Conservation (phyloP, 495 filamentous ascomycete genomes). For the Xylaria intraflava region DNA sequence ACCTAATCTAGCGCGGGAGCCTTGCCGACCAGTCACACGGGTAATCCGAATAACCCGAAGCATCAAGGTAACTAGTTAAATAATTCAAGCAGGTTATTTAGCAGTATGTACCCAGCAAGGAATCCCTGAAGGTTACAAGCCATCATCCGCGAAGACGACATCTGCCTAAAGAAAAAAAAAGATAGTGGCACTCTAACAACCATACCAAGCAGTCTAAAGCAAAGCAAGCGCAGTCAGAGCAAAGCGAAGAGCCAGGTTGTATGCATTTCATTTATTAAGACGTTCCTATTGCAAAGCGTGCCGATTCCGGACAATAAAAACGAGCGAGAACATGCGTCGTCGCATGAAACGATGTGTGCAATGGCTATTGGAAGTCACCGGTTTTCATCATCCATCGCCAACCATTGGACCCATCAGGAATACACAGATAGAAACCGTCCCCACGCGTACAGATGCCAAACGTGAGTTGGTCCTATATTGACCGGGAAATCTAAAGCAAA, state of each 20-base stretch:
- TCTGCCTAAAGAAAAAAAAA: too few relatives aligned
- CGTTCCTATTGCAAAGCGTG: constrained; percentile 10
- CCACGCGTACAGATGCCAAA: constrained; percentile 8
- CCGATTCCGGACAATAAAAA: constrained; percentile 13
- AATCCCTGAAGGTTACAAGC: too few relatives aligned
- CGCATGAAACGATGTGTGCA: constrained; percentile 4
- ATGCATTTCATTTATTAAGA: constrained; percentile 14
- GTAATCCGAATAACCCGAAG: too few relatives aligned
- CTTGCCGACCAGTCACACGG: too few relatives aligned
- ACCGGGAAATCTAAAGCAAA: constrained; percentile 13
- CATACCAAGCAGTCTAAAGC: too few relatives aligned
- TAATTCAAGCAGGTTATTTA: too few relatives aligned
- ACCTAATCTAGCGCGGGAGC: too few relatives aligned
- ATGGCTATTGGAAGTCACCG: constrained; percentile 5
- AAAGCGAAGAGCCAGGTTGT: not conserved
- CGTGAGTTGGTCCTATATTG: constrained; percentile 5
- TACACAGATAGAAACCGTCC: constrained; percentile 5
- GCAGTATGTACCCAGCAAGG: too few relatives aligned
- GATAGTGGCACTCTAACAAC: too few relatives aligned
- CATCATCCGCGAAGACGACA: too few relatives aligned
- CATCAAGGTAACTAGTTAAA: too few relatives aligned
- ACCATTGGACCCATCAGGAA: constrained; percentile 2
- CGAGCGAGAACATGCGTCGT: constrained; percentile 13
- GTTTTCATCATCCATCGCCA: constrained; percentile 3
- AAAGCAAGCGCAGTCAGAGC: not conserved